These are phyloP conservation scores for Fraxinus baroniana DNA, from an alignment of 305 asterid species.

Conservation along the genomic window DNA sequence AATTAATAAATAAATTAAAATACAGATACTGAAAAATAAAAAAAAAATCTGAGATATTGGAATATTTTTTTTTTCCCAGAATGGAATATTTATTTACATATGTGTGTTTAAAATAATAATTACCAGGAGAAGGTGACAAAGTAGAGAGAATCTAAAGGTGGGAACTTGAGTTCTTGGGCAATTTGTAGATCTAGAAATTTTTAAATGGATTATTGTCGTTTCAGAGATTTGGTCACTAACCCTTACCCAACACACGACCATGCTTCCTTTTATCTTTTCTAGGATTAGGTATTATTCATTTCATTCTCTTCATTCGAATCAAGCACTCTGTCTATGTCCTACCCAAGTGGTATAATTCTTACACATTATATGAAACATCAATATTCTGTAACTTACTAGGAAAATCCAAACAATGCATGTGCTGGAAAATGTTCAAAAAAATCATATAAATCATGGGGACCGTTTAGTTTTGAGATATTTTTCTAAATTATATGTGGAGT, in stretches of 20 bases:
- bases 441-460: not conserved
- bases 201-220: slow-evolving; percentile 5
- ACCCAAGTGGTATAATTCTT: not conserved
- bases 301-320: not conserved
- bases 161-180: slow-evolving; percentile 29
- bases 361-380: not conserved
- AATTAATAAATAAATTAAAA: no score
- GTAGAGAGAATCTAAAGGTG: slow-evolving; percentile 36
- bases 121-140: slow-evolving; percentile 31
- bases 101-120: not conserved
- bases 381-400: not conserved
- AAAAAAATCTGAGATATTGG: not conserved
- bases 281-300: not conserved
- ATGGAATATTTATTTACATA: not conserved
- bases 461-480: no score
- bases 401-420: not conserved
- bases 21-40: not conserved
- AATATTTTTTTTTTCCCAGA: not conserved
- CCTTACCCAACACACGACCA: slow-evolving; percentile 9
- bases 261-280: not conserved
- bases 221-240: slow-evolving; percentile 6
- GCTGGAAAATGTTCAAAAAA: no score
- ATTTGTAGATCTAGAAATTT: slow-evolving; percentile 23
- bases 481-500: not conserved
- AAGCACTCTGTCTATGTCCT: not conserved